Conservation (phyloP, 2,329 filamentous ascomycete genomes). For the Apiospora malaysiana region DNA sequence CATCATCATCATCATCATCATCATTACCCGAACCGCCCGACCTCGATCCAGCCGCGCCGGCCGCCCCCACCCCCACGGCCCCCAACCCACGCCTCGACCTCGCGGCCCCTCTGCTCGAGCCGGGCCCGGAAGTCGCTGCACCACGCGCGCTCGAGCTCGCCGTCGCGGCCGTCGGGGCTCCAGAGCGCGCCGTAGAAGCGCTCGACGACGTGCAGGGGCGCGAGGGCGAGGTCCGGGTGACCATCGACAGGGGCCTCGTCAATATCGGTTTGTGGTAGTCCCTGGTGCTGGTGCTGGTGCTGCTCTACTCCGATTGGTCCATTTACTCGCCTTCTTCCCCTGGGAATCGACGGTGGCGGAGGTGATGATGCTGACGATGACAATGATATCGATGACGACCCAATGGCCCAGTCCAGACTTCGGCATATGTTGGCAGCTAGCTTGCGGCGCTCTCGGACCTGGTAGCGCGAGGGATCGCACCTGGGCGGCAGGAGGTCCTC, state of each 20-base stretch:
- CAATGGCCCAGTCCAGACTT: conserved; percentile 54
- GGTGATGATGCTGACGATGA: conserved; percentile 20
- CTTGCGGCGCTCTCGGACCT: conserved; percentile 46
- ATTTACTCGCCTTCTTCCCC: not conserved
- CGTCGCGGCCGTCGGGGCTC: conserved; percentile 29
- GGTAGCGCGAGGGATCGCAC: conserved; percentile 47
- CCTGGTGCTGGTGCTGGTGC: not conserved
- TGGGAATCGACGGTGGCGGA: not conserved
- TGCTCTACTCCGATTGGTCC: not conserved
- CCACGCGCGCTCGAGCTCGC: conserved; percentile 36
- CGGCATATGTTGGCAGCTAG: conserved; percentile 57
- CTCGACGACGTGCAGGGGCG: conserved; percentile 36
- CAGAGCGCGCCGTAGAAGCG: conserved; percentile 34
- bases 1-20: not conserved
- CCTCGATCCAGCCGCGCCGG: conserved; percentile 32
- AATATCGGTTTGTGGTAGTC: not conserved
- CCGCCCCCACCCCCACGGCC: conserved; percentile 25
- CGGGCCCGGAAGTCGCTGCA: conserved; percentile 32
- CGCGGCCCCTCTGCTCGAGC: conserved; percentile 29
- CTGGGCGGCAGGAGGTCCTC: conserved; percentile 42
- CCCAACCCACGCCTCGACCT: conserved; percentile 26
- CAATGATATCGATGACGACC: not conserved
- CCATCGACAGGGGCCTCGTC: not conserved
- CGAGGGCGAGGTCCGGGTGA: conserved; percentile 37
- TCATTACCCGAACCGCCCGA: conserved; percentile 33